Evolutionary conservation across 345 rosid species (phyloP), one percentile per base, ranked within the genome.

Genomic region (Reutealis trisperma): DNA sequence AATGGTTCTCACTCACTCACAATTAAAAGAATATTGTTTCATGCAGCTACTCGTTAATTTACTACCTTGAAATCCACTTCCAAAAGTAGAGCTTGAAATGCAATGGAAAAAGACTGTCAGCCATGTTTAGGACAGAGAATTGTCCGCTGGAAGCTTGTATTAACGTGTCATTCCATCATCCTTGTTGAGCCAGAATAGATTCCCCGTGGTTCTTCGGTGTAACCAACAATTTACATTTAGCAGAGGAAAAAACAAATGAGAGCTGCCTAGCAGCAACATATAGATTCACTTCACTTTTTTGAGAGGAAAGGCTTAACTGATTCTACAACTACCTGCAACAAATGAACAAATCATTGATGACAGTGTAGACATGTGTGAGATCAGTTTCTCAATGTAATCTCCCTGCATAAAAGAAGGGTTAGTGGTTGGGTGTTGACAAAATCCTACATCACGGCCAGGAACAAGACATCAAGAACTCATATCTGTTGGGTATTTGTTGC

Each of bases 251-350:
- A 65, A 24, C 47, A 42, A 44, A 65, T 9, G 30, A 55, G n/a
- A 41, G 55, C 58, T 67, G 15, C n/a, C n/a, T 22, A 54, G 2
- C 1, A 2, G 42, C 0, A 5, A 19, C 57, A 21, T 30, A n/a
- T 6, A 55, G 0, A 32, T 19, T 34, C 66, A 54, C 34, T 59
- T 81, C 73, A 81, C 64, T 49, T 81, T 63, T 22, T 81, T 66
- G 71, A 30, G 32, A 81, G 77, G n/a, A 61, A 68, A 14, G 81
- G 75, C 52, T 77, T 77, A 4, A 81, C 41, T n/a, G 81, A 81
- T 68, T 81, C 80, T 16, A 81, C 84, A 12, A 73, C 81, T 47
- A 77, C 78, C 84, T 81, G 81, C 34, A 67, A 77, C 8, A 25
- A 1, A 67, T 24, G 18, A 60, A n/a, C 57, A 62, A 44, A 34